Percentiles rank a stretch among this genome's conserved stretches.
These are phyloP conservation scores for Furcasterigmium furcatum DNA, from an alignment of 2,329 filamentous ascomycete species.

Conservation along the genomic window DNA sequence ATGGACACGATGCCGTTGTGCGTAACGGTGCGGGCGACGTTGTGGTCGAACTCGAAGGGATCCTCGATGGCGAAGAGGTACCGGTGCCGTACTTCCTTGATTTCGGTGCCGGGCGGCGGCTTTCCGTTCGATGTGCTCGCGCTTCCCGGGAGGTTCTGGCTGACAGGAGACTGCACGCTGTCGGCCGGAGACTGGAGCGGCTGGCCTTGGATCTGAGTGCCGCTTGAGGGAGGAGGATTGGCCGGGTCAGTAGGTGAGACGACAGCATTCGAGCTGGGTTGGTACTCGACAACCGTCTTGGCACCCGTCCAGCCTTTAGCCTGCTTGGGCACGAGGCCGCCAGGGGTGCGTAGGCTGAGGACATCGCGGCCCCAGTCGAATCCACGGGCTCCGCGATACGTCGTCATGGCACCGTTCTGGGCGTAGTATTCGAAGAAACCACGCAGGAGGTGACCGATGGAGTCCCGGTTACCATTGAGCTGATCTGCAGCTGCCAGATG, in stretches of 20 bases:
- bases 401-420: conserved; percentile 52
- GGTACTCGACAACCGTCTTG: conserved; percentile 50
- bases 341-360: conserved; percentile 69
- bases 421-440: conserved; percentile 91
- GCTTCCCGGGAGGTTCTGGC: conserved; percentile 5
- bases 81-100: conserved; percentile 72
- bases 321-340: conserved; percentile 69
- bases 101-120: conserved; percentile 29
- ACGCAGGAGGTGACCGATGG: conserved; percentile 67
- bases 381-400: conserved; percentile 42
- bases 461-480: conserved; percentile 66
- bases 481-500: conserved; percentile 53
- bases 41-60: conserved; percentile 85
- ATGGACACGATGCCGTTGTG: conserved; percentile 80
- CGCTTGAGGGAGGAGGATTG: not conserved
- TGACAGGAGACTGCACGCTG: conserved; percentile 3
- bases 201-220: not conserved
- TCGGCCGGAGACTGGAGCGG: conserved; percentile 1
- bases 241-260: conserved; percentile 3
- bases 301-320: conserved; percentile 86
- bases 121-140: not conserved
- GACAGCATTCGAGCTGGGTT: conserved; percentile 4
- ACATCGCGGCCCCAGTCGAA: conserved; percentile 84
- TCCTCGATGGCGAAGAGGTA: conserved; percentile 91
- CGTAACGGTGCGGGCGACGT: conserved; percentile 82